phyloP scores from a whole-genome alignment of 2,329 filamentous ascomycete species.

The Epicoccum sorghinum region DNA sequence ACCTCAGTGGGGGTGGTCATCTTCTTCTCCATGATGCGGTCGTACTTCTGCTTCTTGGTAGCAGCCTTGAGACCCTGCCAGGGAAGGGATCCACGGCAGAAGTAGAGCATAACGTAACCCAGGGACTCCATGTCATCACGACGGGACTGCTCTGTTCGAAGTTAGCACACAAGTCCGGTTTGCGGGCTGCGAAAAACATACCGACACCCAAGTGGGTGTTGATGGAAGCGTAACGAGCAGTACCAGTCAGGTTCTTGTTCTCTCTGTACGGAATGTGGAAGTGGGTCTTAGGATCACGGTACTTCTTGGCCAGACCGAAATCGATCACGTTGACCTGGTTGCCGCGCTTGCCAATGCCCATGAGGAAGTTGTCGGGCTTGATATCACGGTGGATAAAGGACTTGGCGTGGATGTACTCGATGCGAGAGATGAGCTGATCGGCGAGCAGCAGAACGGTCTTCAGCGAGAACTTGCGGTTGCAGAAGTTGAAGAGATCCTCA shows the following conservation, averaged over 20 bases:
- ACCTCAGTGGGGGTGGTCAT: slow-evolving; percentile 99
- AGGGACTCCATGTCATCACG: slow-evolving; percentile 99
- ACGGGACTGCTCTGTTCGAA: slow-evolving; percentile 81
- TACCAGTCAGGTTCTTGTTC: slow-evolving; percentile 99
- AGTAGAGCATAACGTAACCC: slow-evolving; percentile 99
- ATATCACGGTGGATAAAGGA: slow-evolving; percentile 99
- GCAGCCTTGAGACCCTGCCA: slow-evolving; percentile 99
- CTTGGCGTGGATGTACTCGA: slow-evolving; percentile 99
- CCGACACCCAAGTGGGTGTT: slow-evolving; percentile 97
- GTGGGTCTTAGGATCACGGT: slow-evolving; percentile 98
- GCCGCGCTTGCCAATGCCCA: slow-evolving; percentile 98
- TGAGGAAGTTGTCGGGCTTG: slow-evolving; percentile 99
- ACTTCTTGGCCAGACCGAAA: slow-evolving; percentile 99
- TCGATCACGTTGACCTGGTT: slow-evolving; percentile 99
- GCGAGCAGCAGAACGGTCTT: slow-evolving; percentile 97
- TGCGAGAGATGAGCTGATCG: slow-evolving; percentile 97
- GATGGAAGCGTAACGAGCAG: slow-evolving; percentile 97
- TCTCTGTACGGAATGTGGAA: slow-evolving; percentile 99
- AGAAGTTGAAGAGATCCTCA: slow-evolving; percentile 99
- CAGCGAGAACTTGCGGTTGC: slow-evolving; percentile 98
- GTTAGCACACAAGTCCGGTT: slow-evolving; percentile 17
- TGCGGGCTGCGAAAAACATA: slow-evolving; percentile 49
- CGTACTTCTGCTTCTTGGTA: slow-evolving; percentile 99
- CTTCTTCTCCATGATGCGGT: slow-evolving; percentile 99
- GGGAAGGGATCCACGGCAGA: slow-evolving; percentile 96